These are phyloP conservation scores for Bimuria novae-zelandiae DNA, from an alignment of 2,329 filamentous ascomycete genomes.

Conservation along the genomic window DNA sequence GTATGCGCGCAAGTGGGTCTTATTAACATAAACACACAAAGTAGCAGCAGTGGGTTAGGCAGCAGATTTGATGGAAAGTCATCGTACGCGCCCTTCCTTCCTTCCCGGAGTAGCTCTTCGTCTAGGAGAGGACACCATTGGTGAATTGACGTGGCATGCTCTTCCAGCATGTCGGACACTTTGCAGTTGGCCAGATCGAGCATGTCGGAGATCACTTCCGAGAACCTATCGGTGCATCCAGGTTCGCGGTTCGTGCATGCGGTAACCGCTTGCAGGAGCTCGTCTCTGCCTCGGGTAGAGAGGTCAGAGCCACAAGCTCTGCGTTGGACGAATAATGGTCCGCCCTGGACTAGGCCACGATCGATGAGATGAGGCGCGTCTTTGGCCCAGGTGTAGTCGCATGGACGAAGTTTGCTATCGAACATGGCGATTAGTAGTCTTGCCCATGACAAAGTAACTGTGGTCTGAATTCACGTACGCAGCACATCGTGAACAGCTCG, in stretches of 20 bases:
- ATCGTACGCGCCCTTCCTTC: not conserved
- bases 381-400: constrained; percentile 20
- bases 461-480: constrained; percentile 9
- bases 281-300: constrained; percentile 8
- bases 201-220: constrained; percentile 10
- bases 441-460: not conserved
- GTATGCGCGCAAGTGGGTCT: constrained; percentile 8
- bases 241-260: constrained; percentile 5
- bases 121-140: constrained; percentile 22
- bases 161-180: constrained; percentile 5
- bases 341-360: not conserved
- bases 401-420: constrained; percentile 11
- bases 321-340: constrained; percentile 8
- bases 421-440: not conserved
- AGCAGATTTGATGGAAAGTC: not conserved
- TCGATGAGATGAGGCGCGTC: constrained; percentile 2
- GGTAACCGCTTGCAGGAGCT: constrained; percentile 11
- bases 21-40: constrained; percentile 15
- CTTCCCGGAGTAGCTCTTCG: constrained; percentile 12
- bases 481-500: constrained; percentile 15
- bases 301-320: constrained; percentile 12
- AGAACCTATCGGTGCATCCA: constrained; percentile 3
- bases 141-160: constrained; percentile 20
- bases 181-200: constrained; percentile 11
- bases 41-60: constrained; percentile 7